These are phyloP conservation scores for Cerioporus squamosus DNA, from an alignment of 1,284 basidiomycete genomes.

Conservation along the genomic window DNA sequence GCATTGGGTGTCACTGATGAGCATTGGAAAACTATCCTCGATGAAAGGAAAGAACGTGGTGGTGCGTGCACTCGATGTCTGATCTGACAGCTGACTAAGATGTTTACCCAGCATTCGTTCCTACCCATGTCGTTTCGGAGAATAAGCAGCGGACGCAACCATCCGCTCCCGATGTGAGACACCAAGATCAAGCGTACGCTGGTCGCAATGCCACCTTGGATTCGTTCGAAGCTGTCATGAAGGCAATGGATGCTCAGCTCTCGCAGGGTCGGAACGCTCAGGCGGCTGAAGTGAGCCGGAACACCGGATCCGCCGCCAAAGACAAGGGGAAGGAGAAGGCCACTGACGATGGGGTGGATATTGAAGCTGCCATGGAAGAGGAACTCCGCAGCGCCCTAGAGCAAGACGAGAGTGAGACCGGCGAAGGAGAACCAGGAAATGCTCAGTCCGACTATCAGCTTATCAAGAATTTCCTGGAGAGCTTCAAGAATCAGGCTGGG, in stretches of 20 bases:
- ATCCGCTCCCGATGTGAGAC: no score
- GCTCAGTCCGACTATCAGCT: slow-evolving; percentile 78
- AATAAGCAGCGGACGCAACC: slow-evolving; percentile 2
- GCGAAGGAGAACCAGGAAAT: slow-evolving; percentile 53
- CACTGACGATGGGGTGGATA: slow-evolving; percentile 59
- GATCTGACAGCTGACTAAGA: neutral
- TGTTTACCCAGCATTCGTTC: slow-evolving; percentile 64
- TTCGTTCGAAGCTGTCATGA: slow-evolving; percentile 94
- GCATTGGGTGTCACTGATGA: slow-evolving; percentile 84
- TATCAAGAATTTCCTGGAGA: slow-evolving; percentile 95
- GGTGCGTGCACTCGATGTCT: slow-evolving; percentile 52
- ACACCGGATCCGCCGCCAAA: slow-evolving; percentile 21
- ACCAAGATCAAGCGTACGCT: neutral
- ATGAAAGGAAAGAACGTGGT: slow-evolving; percentile 74
- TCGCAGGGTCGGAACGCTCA: slow-evolving; percentile 42
- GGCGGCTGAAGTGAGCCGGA: slow-evolving; percentile 6
- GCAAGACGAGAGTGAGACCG: slow-evolving; percentile 51
- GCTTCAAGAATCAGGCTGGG: slow-evolving; percentile 89
- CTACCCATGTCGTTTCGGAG: slow-evolving; percentile 43
- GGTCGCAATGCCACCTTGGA: slow-evolving; percentile 64
- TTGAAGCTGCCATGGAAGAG: slow-evolving; percentile 83
- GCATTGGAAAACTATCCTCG: slow-evolving; percentile 83
- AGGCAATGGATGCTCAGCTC: slow-evolving; percentile 89
- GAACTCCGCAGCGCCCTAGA: slow-evolving; percentile 75
- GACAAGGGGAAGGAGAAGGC: slow-evolving; percentile 38